phyloP scores from a whole-genome alignment of 768 basidiomycete species.

The Psilocybe sp. region DNA sequence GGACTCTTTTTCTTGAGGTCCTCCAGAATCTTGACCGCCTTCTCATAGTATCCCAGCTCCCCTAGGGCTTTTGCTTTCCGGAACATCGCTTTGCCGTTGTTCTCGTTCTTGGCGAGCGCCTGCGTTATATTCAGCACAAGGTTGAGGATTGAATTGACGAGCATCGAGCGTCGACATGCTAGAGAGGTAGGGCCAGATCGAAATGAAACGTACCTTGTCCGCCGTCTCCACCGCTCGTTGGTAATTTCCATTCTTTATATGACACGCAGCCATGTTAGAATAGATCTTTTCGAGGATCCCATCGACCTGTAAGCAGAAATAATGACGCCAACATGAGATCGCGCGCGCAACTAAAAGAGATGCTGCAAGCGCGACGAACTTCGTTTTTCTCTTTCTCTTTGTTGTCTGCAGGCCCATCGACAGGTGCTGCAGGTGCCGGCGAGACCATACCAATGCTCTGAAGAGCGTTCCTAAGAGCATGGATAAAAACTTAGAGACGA shows the following conservation, averaged over 20 bases:
- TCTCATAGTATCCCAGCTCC: conserved; percentile 75
- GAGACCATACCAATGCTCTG: conserved; percentile 46
- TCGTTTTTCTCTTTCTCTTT: conserved; percentile 63
- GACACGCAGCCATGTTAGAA: conserved; percentile 82
- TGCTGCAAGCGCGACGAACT: conserved; percentile 32
- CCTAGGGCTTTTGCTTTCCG: conserved; percentile 79
- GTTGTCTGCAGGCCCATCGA: conserved; percentile 27
- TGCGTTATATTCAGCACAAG: conserved; percentile 20
- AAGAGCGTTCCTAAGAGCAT: conserved; percentile 46
- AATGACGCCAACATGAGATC: background rate
- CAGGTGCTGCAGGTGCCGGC: conserved; percentile 13
- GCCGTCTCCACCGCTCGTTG: conserved; percentile 77
- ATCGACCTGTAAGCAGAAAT: conserved; percentile 50
- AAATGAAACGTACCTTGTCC: conserved; percentile 50
- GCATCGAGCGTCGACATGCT: no score
- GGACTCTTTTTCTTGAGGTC: conserved; percentile 66
- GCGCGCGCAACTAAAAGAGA: background rate
- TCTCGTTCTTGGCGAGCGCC: conserved; percentile 73
- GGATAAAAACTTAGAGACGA: background rate
- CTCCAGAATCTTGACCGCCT: conserved; percentile 60
- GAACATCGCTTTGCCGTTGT: conserved; percentile 78
- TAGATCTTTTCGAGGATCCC: conserved; percentile 78
- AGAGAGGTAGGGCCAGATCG: background rate
- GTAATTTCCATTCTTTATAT: conserved; percentile 80
- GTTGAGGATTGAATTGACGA: no score